These are phyloP conservation scores for Sugiyamaella xylanicola DNA, from an alignment of 1,139 yeast genomes.

Conservation along the genomic window DNA sequence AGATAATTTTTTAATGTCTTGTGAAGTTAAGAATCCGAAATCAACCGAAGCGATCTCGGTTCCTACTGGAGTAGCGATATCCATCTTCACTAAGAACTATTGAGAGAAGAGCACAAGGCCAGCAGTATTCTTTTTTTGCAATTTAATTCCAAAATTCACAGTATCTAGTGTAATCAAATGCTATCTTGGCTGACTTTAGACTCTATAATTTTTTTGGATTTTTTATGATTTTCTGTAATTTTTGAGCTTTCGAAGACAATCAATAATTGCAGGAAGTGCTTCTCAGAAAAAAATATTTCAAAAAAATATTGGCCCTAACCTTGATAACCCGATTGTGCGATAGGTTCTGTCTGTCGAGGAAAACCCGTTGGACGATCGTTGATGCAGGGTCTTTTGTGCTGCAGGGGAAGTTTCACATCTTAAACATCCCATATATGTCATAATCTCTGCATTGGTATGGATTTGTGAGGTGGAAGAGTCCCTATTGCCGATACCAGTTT, in stretches of 20 bases:
- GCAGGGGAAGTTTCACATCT: background rate
- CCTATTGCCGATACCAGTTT: too few relatives aligned
- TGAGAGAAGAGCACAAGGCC: background rate
- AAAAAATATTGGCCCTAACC: conserved; percentile 13
- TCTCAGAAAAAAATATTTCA: background rate
- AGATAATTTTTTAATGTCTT: conserved; percentile 80
- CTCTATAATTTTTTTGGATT: background rate
- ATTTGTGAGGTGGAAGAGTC: too few relatives aligned
- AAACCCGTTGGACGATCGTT: background rate
- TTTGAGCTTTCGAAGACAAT: too few relatives aligned
- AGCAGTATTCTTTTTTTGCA: background rate
- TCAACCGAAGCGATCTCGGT: conserved; percentile 91
- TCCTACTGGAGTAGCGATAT: conserved; percentile 93
- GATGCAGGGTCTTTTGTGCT: conserved; percentile 3
- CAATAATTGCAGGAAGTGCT: too few relatives aligned
- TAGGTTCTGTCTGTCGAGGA: background rate
- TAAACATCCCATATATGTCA: too few relatives aligned
- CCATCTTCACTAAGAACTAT: conserved; percentile 53
- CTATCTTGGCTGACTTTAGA: background rate
- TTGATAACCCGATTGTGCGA: conserved; percentile 4
- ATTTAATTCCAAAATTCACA: too few relatives aligned
- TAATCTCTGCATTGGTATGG: too few relatives aligned
- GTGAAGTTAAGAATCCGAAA: conserved; percentile 80
- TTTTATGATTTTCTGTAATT: background rate
- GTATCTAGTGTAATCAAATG: too few relatives aligned